Base-by-base conservation (phyloP, 495 filamentous ascomycete genomes). In the Mytilinidion resinicola region DNA sequence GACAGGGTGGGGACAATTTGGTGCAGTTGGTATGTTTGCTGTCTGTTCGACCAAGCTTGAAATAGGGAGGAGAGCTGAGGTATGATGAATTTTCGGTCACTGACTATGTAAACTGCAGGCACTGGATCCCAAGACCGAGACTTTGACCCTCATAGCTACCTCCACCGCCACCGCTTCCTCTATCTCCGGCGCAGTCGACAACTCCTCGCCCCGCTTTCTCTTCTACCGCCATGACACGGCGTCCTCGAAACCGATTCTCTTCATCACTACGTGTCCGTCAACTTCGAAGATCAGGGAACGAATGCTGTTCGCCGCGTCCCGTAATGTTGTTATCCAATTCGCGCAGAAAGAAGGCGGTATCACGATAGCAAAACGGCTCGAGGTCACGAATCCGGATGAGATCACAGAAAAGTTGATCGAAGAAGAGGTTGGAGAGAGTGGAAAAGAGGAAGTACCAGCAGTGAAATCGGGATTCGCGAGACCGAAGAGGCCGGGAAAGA, bases 221-320 rank as follows among this genome's bases (percentile, higher is more conserved):
- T 96, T 96, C 74, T 98, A 90, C 77, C 82, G 85, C 49, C 89
- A 87, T 67, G 61, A 61, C 17, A 74, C 77, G 9, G 70, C 72
- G 38, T 80, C 80, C 51, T 80, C 83, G 6, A 30, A 30, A 2
- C 79, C 84, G 5, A 79, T 97, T 35, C 78, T 96, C 33, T 98
- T 97, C 76, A 85, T 97, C 67, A 97, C 96, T 73, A 96, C 91
- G 7, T 96, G 92, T 67, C 93, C 93, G 4, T 77, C 80, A 3
- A 82, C 74, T 4, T 82, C 84, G 0, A 88, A 87, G 63, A 88
- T 97, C 75, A 96, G 90, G 73, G 89, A 90, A 70, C 83, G 90
- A 51, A 98, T 98, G 93, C 74, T 97, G 62, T 96, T 96, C 70
- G 90, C 95, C 35, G 84, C 89, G 36, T 88, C 88, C 63, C 88